Evolutionary conservation across 2,329 filamentous ascomycete genomes (phyloP), one percentile per base, ranked within the genome.

Genomic region (Leptographium lundbergii): DNA sequence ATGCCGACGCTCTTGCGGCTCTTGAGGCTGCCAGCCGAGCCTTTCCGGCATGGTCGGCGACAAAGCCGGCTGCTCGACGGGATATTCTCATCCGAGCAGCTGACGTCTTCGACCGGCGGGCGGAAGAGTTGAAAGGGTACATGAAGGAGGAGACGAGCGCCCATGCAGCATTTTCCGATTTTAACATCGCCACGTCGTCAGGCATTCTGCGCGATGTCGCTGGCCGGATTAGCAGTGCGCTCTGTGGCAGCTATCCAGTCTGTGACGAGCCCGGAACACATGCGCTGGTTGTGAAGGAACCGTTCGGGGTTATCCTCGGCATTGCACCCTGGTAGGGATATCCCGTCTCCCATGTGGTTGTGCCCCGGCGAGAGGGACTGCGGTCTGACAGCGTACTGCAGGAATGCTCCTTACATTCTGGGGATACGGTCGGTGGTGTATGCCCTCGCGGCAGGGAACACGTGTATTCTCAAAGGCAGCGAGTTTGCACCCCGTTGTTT

Each of bases 391-490:
- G 27, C 9, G 13, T 11, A 19, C n/a, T 34, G 2, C 57, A 82
- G 80, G 79, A 83, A 85, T 63, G 78, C 81, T 1, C 75, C 80
- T 1, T 77, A 79, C 62, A 77, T 82, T 60, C 73, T 85, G 13
- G 79, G 78, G 22, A 67, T 76, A 29, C 74, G 81, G 51, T 69
- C 78, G 4, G 78, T 88, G 25, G 72, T 78, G 11, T 81, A 80
- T 62, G 84, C 89, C 3, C 75, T 94, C 4, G 90, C 90, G 2
- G 82, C 81, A 0, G 88, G 88, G n/a, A 91, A 91, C 70, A 89
- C 88, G 0, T 79, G 81, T 22, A 77, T 92, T 14, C 73, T 91
- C 61, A 92, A 91, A 69, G 86, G 80, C 2, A 81, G 84, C 5
- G 88, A 92, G 69, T 66, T 82, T 10, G 79, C 81, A 2, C 88